Evolutionary conservation across 345 rosid species (phyloP).

Genomic region (Noccaea bulbosa): DNA sequence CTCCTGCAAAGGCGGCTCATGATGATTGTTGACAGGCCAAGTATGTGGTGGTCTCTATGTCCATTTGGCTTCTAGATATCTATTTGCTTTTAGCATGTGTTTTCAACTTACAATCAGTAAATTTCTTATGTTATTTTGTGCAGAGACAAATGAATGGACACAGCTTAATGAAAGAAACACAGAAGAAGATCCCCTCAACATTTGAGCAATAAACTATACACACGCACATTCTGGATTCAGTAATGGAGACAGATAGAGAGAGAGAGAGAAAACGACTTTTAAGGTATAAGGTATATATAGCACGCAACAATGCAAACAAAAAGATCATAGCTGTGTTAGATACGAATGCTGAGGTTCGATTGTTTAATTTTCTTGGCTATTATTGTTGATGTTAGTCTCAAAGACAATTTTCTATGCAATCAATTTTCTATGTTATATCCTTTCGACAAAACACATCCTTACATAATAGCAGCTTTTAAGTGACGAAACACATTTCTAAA

Average conservation of each 20-base stretch:
- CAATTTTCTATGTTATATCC: conserved; percentile 1
- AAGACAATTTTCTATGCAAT: conserved; percentile 23
- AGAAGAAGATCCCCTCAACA: conserved; percentile 80
- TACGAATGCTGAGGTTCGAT: conserved; percentile 19
- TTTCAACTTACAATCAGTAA: conserved; percentile 10
- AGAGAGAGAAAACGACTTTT: background rate
- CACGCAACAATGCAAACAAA: conserved; percentile 34
- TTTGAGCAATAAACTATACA: conserved; percentile 45
- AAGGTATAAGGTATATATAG: conserved; percentile 30
- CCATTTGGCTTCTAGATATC: conserved; percentile 19
- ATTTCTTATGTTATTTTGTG: conserved; percentile 27
- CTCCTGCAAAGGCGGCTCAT: conserved; percentile 82
- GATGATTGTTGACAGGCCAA: conserved; percentile 76
- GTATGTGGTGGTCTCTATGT: conserved; percentile 52
- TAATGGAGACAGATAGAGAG: conserved; percentile 36
- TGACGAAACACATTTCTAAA: background rate
- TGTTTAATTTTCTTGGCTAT: conserved; percentile 25
- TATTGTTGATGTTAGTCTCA: conserved; percentile 4
- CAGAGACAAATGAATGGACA: conserved; percentile 72
- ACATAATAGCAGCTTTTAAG: background rate
- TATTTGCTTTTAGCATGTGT: conserved; percentile 17
- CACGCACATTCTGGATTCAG: conserved; percentile 25
- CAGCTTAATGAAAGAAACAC: conserved; percentile 55
- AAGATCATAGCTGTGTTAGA: conserved; percentile 18
- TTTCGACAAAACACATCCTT: conserved; percentile 13